Evolutionary conservation across 495 filamentous ascomycete species (phyloP), one percentile per base, ranked within the genome.

Genomic region (Neurospora sp.): DNA sequence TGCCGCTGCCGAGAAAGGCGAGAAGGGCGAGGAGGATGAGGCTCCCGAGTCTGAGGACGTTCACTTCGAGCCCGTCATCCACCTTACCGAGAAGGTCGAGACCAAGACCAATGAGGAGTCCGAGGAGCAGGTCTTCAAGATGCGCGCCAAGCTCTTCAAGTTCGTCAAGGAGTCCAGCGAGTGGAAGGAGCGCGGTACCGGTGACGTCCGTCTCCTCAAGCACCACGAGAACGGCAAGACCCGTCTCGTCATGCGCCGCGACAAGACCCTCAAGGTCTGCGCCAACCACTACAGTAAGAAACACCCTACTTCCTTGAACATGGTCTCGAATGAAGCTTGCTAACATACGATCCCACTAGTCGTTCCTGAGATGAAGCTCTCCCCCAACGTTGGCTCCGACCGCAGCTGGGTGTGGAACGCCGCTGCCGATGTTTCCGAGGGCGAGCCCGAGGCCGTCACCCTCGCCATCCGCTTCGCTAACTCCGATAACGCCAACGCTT

Each of bases 241-340:
- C 71, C 89, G 96, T 73, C 87, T 99, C 75, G 96, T 99, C 77
- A 99, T 99, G 96, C 91, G 96, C 83, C 88, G 96, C 80, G 96
- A 99, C 85, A 97, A 98, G 91, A 98, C 96, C 75, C 89, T 97
- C 85, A 99, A 99, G 87, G 96, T 98, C 84, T 99, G 96, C 91
- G 96, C 96, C 80, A 99, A 99, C 86, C 96, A 99, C 87, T 99
- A 99, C 84, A 91, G 96, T 99, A 91, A 81, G 93, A 83, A 41
- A 40, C 5, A 42, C 48, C 39, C 39, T 7, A 10, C 39, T 61
- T 16, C 27, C 27, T 31, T 31, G 9, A 35, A 14, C 31, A n/a
- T 38, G 18, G n/a, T 31, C 10, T 4, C 20, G 7, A 4, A 14
- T 20, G 12, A 5, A 70, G 46, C 70, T 79, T 72, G 71, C 68